phyloP scores from a whole-genome alignment of 225 moss, liverwort and hornwort genomes.

The Rhytidiadelphus loreus region DNA sequence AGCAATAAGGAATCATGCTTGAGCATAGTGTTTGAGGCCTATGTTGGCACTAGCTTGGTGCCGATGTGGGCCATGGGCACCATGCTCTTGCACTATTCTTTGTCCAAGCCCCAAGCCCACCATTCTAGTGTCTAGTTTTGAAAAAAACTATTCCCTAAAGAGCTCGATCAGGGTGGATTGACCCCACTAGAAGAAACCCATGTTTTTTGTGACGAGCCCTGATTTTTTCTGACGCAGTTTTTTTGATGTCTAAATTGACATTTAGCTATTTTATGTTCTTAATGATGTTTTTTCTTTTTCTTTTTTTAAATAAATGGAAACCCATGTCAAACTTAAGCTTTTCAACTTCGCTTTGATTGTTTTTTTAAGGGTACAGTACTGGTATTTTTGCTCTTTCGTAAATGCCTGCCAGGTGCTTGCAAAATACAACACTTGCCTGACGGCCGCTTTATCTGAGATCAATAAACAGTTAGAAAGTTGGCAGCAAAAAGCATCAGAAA shows the following conservation, averaged over 20 bases:
- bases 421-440: neutral
- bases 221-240: too few relatives aligned
- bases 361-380: neutral
- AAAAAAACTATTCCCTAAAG: fast-evolving
- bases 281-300: too few relatives aligned
- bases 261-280: too few relatives aligned
- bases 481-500: neutral
- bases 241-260: too few relatives aligned
- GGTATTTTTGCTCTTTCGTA: neutral
- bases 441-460: neutral
- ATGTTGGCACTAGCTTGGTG: too few relatives aligned
- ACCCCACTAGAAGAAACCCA: too few relatives aligned
- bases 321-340: too few relatives aligned
- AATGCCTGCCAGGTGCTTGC: neutral
- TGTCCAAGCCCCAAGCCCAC: too few relatives aligned
- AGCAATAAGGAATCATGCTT: neutral
- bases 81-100: fast-evolving
- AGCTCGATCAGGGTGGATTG: too few relatives aligned
- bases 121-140: neutral
- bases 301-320: too few relatives aligned
- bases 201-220: too few relatives aligned
- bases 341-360: too few relatives aligned
- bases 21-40: fast-evolving
- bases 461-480: neutral
- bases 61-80: fast-evolving